A percentile compares a stretch with the other conserved stretches of the same genome.
Conservation (phyloP, 805 yeast genomes). For the Kodamaea sagamina region DNA sequence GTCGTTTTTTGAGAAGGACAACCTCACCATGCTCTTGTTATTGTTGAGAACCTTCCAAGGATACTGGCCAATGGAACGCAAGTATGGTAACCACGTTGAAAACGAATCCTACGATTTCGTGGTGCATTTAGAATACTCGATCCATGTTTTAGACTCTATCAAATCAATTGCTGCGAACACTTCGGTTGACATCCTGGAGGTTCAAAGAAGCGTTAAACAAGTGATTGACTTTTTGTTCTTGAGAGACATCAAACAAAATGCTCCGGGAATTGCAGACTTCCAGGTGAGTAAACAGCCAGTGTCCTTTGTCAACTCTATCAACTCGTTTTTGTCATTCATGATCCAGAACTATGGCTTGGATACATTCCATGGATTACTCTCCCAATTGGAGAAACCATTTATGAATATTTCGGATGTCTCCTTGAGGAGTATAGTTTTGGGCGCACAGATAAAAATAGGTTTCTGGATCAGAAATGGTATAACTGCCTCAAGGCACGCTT, state of each 20-base stretch:
- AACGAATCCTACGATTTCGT: constrained; percentile 54
- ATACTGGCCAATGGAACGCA: constrained; percentile 55
- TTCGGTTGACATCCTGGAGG: not conserved
- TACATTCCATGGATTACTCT: constrained; percentile 17
- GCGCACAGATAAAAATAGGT: constrained; percentile 61
- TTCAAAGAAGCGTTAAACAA: constrained; percentile 19
- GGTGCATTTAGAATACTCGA: constrained; percentile 50
- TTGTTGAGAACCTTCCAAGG: constrained; percentile 60
- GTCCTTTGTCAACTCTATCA: constrained; percentile 62
- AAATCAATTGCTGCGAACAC: constrained; percentile 30
- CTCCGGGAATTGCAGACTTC: constrained; percentile 36
- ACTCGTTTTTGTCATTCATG: constrained; percentile 53
- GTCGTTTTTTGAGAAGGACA: constrained; percentile 18
- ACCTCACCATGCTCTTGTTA: constrained; percentile 30
- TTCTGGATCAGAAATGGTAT: constrained; percentile 77
- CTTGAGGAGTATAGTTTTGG: constrained; percentile 59
- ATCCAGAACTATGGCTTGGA: constrained; percentile 35
- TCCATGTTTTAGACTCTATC: constrained; percentile 45
- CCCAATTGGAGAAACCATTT: constrained; percentile 33
- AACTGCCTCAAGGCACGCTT: constrained; percentile 51
- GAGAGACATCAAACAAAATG: constrained; percentile 25
- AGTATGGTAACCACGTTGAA: constrained; percentile 69
- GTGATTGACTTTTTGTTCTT: constrained; percentile 31
- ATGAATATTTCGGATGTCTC: constrained; percentile 56
- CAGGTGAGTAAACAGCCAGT: constrained; percentile 51